Percentiles rank a stretch among this genome's conserved stretches.
Evolutionary conservation across 2,329 filamentous ascomycete genomes (phyloP).

Genomic region (Grosmannia serpens): DNA sequence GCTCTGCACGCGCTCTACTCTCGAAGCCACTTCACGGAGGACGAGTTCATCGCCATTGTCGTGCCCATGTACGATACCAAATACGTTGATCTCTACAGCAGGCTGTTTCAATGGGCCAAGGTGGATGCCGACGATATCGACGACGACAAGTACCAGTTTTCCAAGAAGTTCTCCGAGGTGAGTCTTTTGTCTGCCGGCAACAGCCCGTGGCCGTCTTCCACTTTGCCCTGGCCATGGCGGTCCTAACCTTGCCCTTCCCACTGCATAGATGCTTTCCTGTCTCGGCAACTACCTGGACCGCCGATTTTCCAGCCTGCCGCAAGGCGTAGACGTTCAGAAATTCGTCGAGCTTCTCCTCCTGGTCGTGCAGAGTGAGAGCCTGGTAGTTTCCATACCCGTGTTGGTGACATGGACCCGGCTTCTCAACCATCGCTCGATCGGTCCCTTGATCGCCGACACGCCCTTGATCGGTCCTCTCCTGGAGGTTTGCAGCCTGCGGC

Average conservation of each 20-base stretch:
- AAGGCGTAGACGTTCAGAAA: slow-evolving; percentile 53
- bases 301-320: slow-evolving; percentile 55
- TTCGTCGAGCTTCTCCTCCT: slow-evolving; percentile 71
- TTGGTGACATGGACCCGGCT: slow-evolving; percentile 83
- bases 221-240: too few relatives aligned
- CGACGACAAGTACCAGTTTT: slow-evolving; percentile 81
- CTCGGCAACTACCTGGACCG: slow-evolving; percentile 75
- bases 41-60: slow-evolving; percentile 68
- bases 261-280: slow-evolving; percentile 66
- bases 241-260: background rate
- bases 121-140: slow-evolving; percentile 75
- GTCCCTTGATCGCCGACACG: slow-evolving; percentile 48
- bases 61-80: slow-evolving; percentile 67
- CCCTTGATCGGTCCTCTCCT: slow-evolving; percentile 63
- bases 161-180: slow-evolving; percentile 91
- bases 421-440: slow-evolving; percentile 59
- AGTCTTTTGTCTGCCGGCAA: slow-evolving; percentile 8
- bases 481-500: slow-evolving; percentile 69
- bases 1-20: slow-evolving; percentile 74
- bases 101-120: slow-evolving; percentile 67
- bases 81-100: slow-evolving; percentile 58
- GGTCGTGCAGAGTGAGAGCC: slow-evolving; percentile 73
- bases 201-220: background rate
- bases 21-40: slow-evolving; percentile 60
- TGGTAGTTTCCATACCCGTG: slow-evolving; percentile 87